Percentiles rank a stretch among this genome's conserved stretches.
Conservation (phyloP, 306 rosid genomes). For the Pyrus pyrifolia region DNA sequence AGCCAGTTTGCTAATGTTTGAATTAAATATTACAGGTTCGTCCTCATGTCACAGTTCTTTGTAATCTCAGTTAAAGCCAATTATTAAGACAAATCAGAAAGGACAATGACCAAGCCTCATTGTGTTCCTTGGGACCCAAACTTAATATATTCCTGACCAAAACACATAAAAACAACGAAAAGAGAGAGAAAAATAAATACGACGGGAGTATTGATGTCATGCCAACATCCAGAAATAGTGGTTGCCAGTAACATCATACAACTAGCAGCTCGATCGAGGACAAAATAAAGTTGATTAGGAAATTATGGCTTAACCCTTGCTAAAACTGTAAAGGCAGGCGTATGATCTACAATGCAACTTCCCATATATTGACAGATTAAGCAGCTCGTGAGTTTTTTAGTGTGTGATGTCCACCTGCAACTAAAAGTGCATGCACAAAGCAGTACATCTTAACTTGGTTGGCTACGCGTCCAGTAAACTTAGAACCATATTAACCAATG, state of each 20-base stretch:
- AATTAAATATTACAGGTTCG: neutral
- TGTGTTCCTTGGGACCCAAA: neutral
- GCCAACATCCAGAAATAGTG: slow-evolving; percentile 2
- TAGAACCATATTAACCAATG: neutral
- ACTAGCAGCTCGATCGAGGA: neutral
- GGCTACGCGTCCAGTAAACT: neutral
- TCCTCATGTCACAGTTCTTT: neutral
- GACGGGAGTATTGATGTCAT: neutral
- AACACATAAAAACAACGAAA: slow-evolving; percentile 10
- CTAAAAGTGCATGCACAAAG: neutral
- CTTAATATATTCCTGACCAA: neutral
- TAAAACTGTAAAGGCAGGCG: neutral
- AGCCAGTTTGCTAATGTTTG: neutral
- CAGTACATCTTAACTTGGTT: neutral
- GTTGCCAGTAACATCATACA: neutral
- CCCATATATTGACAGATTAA: neutral
- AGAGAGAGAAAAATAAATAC: neutral
- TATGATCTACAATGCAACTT: neutral
- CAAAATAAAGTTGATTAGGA: neutral
- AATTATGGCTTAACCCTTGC: neutral
- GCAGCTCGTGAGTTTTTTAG: neutral
- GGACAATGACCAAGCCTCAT: slow-evolving; percentile 1
- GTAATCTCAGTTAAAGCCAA: neutral
- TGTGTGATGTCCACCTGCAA: neutral
- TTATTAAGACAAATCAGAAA: neutral